Conservation (phyloP, 2,329 filamentous ascomycete genomes). For the Sporothrix schenckii region DNA sequence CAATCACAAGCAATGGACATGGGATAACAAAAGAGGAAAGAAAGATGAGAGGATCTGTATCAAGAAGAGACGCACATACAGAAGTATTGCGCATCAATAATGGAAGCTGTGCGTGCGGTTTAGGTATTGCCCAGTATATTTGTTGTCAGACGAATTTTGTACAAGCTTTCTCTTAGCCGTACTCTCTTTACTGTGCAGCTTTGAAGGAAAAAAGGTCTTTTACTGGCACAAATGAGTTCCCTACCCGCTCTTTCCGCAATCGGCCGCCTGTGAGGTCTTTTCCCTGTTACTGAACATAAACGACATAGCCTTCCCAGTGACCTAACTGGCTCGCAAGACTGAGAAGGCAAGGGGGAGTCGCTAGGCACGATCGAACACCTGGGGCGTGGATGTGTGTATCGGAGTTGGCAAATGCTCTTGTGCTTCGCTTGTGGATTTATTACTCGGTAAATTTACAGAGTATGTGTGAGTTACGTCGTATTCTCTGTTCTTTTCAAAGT, state of each 20-base stretch:
- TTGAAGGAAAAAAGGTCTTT: too few species aligned
- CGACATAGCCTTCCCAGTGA: neutral
- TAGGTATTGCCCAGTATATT: too few species aligned
- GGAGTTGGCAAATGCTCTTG: neutral
- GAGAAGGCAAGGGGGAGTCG: conserved; percentile 2
- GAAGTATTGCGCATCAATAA: neutral
- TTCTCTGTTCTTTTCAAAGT: too few species aligned
- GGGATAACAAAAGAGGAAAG: conserved; percentile 8
- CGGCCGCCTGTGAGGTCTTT: neutral
- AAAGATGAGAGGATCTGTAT: neutral
- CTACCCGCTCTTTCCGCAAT: conserved; percentile 10
- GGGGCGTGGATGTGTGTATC: conserved; percentile 1
- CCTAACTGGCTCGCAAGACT: neutral
- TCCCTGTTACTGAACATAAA: conserved; percentile 7
- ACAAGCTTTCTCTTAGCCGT: neutral
- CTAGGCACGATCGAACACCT: neutral
- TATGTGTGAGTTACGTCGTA: too few species aligned
- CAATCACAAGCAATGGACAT: neutral
- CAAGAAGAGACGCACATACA: neutral
- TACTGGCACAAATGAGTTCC: neutral
- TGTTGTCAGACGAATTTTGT: too few species aligned
- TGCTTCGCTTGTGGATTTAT: neutral
- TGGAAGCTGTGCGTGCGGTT: neutral
- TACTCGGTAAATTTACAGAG: too few species aligned
- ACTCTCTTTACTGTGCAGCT: neutral